Percentiles rank a stretch among this genome's conserved stretches.
Conservation (phyloP, 371 early-diverging fungal genomes). For the Parasitella parasitica region DNA sequence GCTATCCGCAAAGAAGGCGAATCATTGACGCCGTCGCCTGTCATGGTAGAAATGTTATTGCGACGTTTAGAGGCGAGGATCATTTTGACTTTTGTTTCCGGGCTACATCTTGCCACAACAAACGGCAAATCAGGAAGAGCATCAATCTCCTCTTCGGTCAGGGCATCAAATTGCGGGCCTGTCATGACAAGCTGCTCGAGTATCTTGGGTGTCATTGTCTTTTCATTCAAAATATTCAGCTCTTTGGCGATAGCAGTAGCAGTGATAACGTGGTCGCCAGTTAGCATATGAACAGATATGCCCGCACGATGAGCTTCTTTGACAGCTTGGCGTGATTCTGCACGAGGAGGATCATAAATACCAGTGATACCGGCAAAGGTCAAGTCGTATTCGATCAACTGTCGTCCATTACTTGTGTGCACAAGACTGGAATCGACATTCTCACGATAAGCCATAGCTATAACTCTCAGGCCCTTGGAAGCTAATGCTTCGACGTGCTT, state of each 20-base stretch:
- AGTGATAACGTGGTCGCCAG: slow-evolving; percentile 90
- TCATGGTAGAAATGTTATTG: slow-evolving; percentile 71
- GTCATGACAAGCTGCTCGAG: slow-evolving; percentile 73
- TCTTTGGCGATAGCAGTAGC: slow-evolving; percentile 90
- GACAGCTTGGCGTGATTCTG: slow-evolving; percentile 73
- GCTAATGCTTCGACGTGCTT: slow-evolving; percentile 25
- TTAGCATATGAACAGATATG: slow-evolving; percentile 91
- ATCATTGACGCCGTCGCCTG: slow-evolving; percentile 94
- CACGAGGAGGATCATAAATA: slow-evolving; percentile 88
- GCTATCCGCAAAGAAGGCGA: slow-evolving; percentile 89
- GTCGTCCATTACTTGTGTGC: not conserved
- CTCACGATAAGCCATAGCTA: slow-evolving; percentile 63
- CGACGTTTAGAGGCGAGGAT: slow-evolving; percentile 87
- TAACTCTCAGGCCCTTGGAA: slow-evolving; percentile 49
- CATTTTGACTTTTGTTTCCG: slow-evolving; percentile 97
- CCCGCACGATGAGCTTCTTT: slow-evolving; percentile 87
- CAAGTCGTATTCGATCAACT: slow-evolving; percentile 63
- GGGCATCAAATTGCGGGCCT: slow-evolving; percentile 70
- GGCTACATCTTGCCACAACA: slow-evolving; percentile 93
- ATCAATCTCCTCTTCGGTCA: slow-evolving; percentile 48
- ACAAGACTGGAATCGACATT: not conserved
- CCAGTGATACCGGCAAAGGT: slow-evolving; percentile 86
- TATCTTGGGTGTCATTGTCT: slow-evolving; percentile 35
- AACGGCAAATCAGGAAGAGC: slow-evolving; percentile 60
- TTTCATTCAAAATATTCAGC: slow-evolving; percentile 75